phyloP scores from a whole-genome alignment of 108 stramenopile genomes.

The Cyclotella sp. region DNA sequence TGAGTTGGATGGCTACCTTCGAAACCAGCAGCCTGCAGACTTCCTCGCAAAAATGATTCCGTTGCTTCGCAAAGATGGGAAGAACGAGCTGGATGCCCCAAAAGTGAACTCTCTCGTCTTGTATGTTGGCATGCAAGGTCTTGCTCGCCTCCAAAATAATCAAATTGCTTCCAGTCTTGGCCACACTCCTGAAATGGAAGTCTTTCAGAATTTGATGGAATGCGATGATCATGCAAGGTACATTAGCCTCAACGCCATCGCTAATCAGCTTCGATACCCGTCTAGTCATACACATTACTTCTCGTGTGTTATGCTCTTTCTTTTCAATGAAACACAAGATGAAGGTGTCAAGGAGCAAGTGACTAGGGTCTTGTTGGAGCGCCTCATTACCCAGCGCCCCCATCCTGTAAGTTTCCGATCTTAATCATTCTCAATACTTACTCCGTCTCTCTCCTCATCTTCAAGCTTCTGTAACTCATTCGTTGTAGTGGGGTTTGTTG shows the following conservation, averaged over 20 bases:
- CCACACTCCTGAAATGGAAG: slow-evolving; percentile 86
- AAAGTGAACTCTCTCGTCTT: slow-evolving; percentile 95
- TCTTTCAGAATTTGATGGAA: slow-evolving; percentile 90
- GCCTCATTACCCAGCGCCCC: slow-evolving; percentile 98
- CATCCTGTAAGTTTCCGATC: slow-evolving; percentile 95
- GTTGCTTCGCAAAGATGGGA: slow-evolving; percentile 73
- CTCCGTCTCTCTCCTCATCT: background rate
- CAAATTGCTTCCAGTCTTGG: slow-evolving; percentile 77
- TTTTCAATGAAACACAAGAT: slow-evolving; percentile 94
- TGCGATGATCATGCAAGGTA: slow-evolving; percentile 95
- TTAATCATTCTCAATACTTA: slow-evolving; percentile 13
- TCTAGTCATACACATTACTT: slow-evolving; percentile 99
- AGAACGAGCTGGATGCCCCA: slow-evolving; percentile 81
- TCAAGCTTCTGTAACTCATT: slow-evolving; percentile 58
- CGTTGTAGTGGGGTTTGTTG: slow-evolving; percentile 90
- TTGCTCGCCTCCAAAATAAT: slow-evolving; percentile 81
- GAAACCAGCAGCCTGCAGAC: slow-evolving; percentile 83
- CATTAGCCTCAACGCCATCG: slow-evolving; percentile 96
- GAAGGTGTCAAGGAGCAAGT: slow-evolving; percentile 98
- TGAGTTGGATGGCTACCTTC: slow-evolving; percentile 93
- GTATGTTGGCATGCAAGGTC: slow-evolving; percentile 93
- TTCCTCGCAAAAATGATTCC: slow-evolving; percentile 81
- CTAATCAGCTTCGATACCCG: slow-evolving; percentile 99
- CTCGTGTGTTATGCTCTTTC: slow-evolving; percentile 94
- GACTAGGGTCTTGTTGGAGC: slow-evolving; percentile 97